Conservation (phyloP, 2,329 filamentous ascomycete genomes). For the Aspergillus nomiae region DNA sequence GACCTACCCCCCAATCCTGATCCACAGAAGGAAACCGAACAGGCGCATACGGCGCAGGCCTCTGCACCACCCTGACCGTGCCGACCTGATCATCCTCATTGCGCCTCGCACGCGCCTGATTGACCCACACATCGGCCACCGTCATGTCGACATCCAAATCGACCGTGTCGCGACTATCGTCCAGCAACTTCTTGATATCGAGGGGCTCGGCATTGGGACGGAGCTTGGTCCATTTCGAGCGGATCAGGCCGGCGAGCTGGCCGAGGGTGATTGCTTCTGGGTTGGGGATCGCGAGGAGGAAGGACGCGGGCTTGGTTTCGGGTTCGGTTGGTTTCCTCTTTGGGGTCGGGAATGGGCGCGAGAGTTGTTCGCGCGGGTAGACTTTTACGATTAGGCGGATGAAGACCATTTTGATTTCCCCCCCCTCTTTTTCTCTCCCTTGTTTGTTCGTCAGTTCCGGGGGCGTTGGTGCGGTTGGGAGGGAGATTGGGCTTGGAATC, state of each 20-base stretch:
- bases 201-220: neutral
- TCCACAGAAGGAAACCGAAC: conserved; percentile 37
- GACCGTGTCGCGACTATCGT: neutral
- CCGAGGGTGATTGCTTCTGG: neutral
- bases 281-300: neutral
- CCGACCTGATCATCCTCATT: conserved; percentile 1
- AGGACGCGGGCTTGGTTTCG: neutral
- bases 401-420: neutral
- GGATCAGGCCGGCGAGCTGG: neutral
- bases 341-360: neutral
- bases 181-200: conserved; percentile 1
- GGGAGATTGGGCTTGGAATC: too few species aligned
- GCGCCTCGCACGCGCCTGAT: neutral
- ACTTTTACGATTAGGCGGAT: conserved; percentile 4
- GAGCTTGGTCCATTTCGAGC: neutral
- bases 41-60: conserved; percentile 15
- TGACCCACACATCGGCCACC: neutral
- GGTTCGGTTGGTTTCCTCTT: neutral
- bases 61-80: conserved; percentile 4
- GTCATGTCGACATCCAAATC: conserved; percentile 1
- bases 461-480: neutral
- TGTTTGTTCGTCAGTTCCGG: too few species aligned
- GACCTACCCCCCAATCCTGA: conserved; percentile 36
- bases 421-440: neutral
- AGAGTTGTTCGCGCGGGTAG: conserved; percentile 2